These are phyloP conservation scores for Saprolegnia parasitica DNA, from an alignment of 352 stramenopile genomes.

Conservation along the genomic window DNA sequence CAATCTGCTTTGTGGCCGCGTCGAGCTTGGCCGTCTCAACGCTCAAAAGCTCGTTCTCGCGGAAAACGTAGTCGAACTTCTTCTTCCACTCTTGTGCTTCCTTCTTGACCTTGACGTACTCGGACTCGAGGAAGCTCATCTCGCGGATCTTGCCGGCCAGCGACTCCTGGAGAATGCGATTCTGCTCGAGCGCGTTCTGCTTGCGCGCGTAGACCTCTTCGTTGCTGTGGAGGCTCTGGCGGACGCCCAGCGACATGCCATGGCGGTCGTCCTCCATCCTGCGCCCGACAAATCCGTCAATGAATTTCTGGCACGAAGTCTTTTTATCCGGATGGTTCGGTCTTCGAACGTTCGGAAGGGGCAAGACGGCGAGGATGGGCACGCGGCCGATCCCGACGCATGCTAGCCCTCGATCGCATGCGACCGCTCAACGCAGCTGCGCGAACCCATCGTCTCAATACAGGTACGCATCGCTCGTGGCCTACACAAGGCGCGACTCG, in stretches of 20 bases:
- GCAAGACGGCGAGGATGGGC: not conserved
- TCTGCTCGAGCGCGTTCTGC: constrained; percentile 43
- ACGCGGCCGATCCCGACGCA: too few species aligned
- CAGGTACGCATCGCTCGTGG: too few species aligned
- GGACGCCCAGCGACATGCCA: constrained; percentile 17
- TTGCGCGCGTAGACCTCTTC: constrained; percentile 27
- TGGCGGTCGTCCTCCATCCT: constrained; percentile 24
- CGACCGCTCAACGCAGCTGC: too few species aligned
- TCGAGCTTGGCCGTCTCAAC: constrained; percentile 83
- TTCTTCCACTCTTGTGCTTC: constrained; percentile 79
- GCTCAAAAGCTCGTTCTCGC: constrained; percentile 79
- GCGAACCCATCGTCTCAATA: too few species aligned
- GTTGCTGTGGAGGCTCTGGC: constrained; percentile 27
- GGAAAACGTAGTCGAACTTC: constrained; percentile 84
- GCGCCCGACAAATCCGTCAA: not conserved
- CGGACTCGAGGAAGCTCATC: constrained; percentile 75
- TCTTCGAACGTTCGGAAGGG: not conserved
- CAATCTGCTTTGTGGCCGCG: constrained; percentile 74
- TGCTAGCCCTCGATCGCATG: too few species aligned
- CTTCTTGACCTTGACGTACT: constrained; percentile 74
- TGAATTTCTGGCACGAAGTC: constrained; percentile 2
- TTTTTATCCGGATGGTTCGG: constrained; percentile 2
- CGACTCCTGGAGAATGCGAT: constrained; percentile 72
- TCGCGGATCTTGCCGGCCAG: constrained; percentile 71
- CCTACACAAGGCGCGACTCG: too few species aligned